Evolutionary conservation across 1,284 basidiomycete genomes (phyloP), one percentile per base, ranked within the genome.

Genomic region (Microbotryomycetes sp.): DNA sequence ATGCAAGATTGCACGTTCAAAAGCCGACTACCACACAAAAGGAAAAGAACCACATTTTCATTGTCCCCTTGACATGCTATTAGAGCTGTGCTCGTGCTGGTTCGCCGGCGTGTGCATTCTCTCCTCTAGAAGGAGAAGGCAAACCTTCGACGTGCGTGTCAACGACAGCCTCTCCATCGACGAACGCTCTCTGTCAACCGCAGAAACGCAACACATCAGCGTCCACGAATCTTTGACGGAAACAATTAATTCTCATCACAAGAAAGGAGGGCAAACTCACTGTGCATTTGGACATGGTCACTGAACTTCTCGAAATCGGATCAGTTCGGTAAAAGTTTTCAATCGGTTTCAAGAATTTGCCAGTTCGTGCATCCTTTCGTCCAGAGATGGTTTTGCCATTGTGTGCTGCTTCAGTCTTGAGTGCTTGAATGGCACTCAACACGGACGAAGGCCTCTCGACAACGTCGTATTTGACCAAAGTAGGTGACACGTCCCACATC

Each of bases 291-390:
- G 58, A 58, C 67, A 72, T 72, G 29, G 68, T 72, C 23, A 67
- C 68, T 66, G 74, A 73, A 23, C 75, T 71, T 49, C 78, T 70
- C 54, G 74, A 75, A 54, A 79, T 74, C 15, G 88, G 83, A 77
- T 94, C 92, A 7, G 94, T 97, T 79, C 92, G 87, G 80, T 97
- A 98, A 79, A 97, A 97, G 81, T 97, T 96, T 60, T 79, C 72
- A 71, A 98, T 88, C 3, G 92, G 88, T 77, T 86, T 89, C 76
- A 81, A 81, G 77, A 97, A 85, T 9, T 83, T 80, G 49, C 78
- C 79, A 6, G 82, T 83, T 45, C 83, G 80, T 76, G 84, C 85
- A 49, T 82, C 81, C 14, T 78, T 78, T 32, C 78, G 76, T 19
- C 82, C 84, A 51, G 78, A 74, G 14, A 76, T 77, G 23, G 26